A percentile compares a stretch with the other conserved stretches of the same genome.
Evolutionary conservation across 129 eudicot genomes (phyloP).

Genomic region (Flaveria linearis): DNA sequence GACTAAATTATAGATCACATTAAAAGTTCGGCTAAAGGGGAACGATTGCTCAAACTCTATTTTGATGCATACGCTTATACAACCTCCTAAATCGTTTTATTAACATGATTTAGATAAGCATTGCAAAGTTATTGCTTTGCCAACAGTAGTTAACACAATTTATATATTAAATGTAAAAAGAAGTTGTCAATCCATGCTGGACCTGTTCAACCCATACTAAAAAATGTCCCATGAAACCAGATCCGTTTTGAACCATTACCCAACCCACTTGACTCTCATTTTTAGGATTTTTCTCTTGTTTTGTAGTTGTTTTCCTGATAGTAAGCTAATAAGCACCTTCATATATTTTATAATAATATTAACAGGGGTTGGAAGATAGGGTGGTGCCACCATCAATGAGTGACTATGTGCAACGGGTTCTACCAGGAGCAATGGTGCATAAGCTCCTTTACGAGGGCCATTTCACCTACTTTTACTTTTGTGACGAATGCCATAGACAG

Average conservation of each 20-base stretch:
- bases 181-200: not conserved
- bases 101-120: no score
- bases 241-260: slow-evolving; percentile 3
- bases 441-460: slow-evolving; percentile 87
- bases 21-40: slow-evolving; percentile 2
- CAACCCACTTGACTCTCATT: not conserved
- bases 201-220: not conserved
- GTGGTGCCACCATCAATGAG: slow-evolving; percentile 80
- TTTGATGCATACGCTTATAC: not conserved
- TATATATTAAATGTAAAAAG: no score
- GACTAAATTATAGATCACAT: not conserved
- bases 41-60: not conserved
- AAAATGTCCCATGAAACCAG: not conserved
- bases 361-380: slow-evolving; percentile 79
- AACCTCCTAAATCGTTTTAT: no score
- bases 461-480: slow-evolving; percentile 80
- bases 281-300: not conserved
- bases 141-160: not conserved
- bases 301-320: not conserved
- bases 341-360: not conserved
- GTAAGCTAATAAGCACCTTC: not conserved
- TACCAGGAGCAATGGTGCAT: slow-evolving; percentile 87
- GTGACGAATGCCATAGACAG: slow-evolving; percentile 92
- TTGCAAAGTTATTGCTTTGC: not conserved
- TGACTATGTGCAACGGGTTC: slow-evolving; percentile 61